Conservation (phyloP, 257 asterid species). For the Ilex asprella region DNA sequence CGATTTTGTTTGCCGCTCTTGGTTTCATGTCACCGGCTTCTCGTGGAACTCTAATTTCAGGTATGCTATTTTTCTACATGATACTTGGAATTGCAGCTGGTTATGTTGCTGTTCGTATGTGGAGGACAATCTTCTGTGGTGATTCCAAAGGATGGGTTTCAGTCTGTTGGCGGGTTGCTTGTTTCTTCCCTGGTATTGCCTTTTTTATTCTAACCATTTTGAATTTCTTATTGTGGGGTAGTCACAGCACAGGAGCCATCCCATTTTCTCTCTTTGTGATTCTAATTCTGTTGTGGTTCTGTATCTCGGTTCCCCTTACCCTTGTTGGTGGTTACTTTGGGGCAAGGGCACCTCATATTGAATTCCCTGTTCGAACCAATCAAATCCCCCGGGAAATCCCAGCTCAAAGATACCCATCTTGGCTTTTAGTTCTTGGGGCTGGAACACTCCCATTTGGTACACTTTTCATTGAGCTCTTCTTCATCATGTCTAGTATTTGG, state of each 20-base stretch:
- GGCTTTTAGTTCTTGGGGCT: conserved; percentile 86
- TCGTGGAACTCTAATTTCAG: conserved; percentile 71
- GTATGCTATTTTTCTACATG: conserved; percentile 86
- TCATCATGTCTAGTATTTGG: conserved; percentile 90
- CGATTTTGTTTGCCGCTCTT: conserved; percentile 78
- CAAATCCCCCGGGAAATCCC: conserved; percentile 92
- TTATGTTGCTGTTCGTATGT: conserved; percentile 82
- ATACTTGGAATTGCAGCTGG: conserved; percentile 78
- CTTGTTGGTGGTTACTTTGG: conserved; percentile 77
- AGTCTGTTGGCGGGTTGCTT: conserved; percentile 79
- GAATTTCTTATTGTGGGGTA: conserved; percentile 85
- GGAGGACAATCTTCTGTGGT: conserved; percentile 70
- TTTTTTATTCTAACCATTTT: conserved; percentile 56
- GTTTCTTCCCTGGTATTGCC: conserved; percentile 78
- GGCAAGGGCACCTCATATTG: conserved; percentile 70
- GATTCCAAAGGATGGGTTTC: conserved; percentile 77
- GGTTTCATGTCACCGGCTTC: conserved; percentile 96
- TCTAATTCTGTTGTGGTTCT: conserved; percentile 75
- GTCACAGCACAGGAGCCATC: conserved; percentile 90
- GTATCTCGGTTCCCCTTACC: conserved; percentile 82
- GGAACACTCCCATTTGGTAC: conserved; percentile 94
- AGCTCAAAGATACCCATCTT: conserved; percentile 73
- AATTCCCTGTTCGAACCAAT: conserved; percentile 72
- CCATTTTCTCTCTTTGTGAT: conserved; percentile 62
- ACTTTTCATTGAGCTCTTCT: conserved; percentile 90